Conservation (phyloP, 768 basidiomycete genomes). For the Hericium erinaceus region DNA sequence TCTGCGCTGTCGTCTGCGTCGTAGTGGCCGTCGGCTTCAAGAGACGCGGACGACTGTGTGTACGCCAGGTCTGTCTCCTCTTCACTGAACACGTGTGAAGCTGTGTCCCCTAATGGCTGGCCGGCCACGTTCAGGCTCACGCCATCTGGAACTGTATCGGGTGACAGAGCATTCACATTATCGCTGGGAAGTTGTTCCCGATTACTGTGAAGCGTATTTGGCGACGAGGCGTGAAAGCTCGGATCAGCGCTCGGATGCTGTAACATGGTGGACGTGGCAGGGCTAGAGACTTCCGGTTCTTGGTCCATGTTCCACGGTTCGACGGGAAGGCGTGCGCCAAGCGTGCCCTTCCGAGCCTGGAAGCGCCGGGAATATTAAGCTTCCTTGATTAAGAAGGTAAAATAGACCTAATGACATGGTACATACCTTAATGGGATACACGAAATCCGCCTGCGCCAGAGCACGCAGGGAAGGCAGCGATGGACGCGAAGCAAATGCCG, state of each 20-base stretch:
- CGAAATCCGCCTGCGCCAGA: constrained; percentile 27
- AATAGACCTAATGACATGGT: not conserved
- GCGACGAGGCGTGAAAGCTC: not conserved
- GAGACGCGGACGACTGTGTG: constrained; percentile 7
- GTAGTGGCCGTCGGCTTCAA: constrained; percentile 6
- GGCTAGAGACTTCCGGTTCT: not conserved
- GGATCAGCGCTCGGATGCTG: not conserved
- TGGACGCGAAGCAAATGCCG: constrained; percentile 31
- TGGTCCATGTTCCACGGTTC: constrained; percentile 31
- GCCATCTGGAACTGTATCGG: not conserved
- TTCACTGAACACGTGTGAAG: constrained; percentile 1
- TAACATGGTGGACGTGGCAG: constrained; percentile 4
- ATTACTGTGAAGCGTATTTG: not conserved
- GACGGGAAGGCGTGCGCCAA: constrained; percentile 33
- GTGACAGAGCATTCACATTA: not conserved
- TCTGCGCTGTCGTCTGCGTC: constrained; percentile 19
- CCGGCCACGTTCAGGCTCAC: not conserved
- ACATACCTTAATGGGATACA: constrained; percentile 29
- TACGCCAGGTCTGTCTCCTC: not conserved
- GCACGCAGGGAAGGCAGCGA: constrained; percentile 34
- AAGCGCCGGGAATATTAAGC: not conserved
- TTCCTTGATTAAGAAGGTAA: not conserved
- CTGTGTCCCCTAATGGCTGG: not conserved
- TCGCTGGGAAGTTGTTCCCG: not conserved
- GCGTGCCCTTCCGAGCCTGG: constrained; percentile 32